These are phyloP conservation scores for Agaricales sp. DNA, from an alignment of 1,284 basidiomycete species.

Conservation along the genomic window DNA sequence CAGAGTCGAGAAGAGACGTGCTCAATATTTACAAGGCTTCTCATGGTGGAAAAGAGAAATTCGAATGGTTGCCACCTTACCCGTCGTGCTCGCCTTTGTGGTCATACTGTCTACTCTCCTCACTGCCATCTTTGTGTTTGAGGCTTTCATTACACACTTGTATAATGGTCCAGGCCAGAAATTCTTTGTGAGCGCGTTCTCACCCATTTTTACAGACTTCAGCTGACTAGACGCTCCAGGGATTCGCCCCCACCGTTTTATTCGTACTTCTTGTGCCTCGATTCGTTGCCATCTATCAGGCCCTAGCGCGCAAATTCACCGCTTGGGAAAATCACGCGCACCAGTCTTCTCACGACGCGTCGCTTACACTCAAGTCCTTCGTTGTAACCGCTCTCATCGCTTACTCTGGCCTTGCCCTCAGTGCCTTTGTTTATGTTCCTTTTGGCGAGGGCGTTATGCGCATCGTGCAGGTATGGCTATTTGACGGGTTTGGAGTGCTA, in stretches of 20 bases:
- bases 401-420: slow-evolving; percentile 77
- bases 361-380: slow-evolving; percentile 89
- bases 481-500: slow-evolving; percentile 17
- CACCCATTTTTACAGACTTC: background rate
- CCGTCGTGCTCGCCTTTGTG: slow-evolving; percentile 73
- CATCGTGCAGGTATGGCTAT: slow-evolving; percentile 35
- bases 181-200: slow-evolving; percentile 44
- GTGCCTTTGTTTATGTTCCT: slow-evolving; percentile 87
- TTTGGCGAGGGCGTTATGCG: slow-evolving; percentile 81
- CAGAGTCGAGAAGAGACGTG: slow-evolving; percentile 67
- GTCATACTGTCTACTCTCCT: slow-evolving; percentile 59
- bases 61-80: slow-evolving; percentile 66
- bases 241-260: slow-evolving; percentile 77
- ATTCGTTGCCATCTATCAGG: slow-evolving; percentile 72
- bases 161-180: slow-evolving; percentile 83
- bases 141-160: slow-evolving; percentile 77
- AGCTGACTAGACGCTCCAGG: slow-evolving; percentile 24
- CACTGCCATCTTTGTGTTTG: slow-evolving; percentile 77
- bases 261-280: slow-evolving; percentile 80
- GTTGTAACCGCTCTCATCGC: slow-evolving; percentile 74
- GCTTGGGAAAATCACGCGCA: slow-evolving; percentile 89
- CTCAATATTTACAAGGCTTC: slow-evolving; percentile 49
- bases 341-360: slow-evolving; percentile 65
- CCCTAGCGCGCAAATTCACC: slow-evolving; percentile 63
- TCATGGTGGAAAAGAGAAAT: slow-evolving; percentile 73